phyloP scores from a whole-genome alignment of 2,329 filamentous ascomycete species.

The Aspergillus sojae region DNA sequence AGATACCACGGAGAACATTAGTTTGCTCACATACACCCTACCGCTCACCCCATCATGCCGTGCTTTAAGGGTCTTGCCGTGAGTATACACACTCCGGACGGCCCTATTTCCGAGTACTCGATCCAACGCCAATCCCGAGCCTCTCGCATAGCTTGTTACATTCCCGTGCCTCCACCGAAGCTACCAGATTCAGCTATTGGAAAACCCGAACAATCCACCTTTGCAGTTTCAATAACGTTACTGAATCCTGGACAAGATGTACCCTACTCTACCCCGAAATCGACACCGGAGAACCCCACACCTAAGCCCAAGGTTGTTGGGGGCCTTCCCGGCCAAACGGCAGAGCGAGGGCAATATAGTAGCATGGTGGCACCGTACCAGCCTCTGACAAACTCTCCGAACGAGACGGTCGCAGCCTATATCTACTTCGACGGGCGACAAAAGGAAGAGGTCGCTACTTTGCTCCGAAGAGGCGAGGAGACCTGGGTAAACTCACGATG shows the following conservation, averaged over 20 bases:
- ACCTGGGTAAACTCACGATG: constrained; percentile 99
- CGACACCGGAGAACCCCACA: constrained; percentile 73
- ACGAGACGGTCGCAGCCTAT: constrained; percentile 97
- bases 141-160: constrained; percentile 94
- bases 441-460: constrained; percentile 95
- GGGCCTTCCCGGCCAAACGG: constrained; percentile 60
- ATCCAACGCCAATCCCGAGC: constrained; percentile 91
- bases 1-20: constrained; percentile 8
- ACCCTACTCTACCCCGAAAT: constrained; percentile 87
- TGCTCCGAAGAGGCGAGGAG: constrained; percentile 89
- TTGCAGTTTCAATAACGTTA: constrained; percentile 96
- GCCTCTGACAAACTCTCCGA: constrained; percentile 86
- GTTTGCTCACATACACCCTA: neutral
- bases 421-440: constrained; percentile 96
- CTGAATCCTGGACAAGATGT: constrained; percentile 86
- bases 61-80: constrained; percentile 99
- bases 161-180: constrained; percentile 88
- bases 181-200: constrained; percentile 68
- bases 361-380: constrained; percentile 79
- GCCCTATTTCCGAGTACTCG: constrained; percentile 86
- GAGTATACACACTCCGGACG: constrained; percentile 82
- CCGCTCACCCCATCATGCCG: constrained; percentile 63
- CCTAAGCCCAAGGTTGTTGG: constrained; percentile 83
- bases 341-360: constrained; percentile 56
- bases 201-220: constrained; percentile 89